A percentile compares a stretch with the other conserved stretches of the same genome.
These are phyloP conservation scores for Herpetospermum pedunculosum DNA, from an alignment of 306 rosid species.

Conservation along the genomic window DNA sequence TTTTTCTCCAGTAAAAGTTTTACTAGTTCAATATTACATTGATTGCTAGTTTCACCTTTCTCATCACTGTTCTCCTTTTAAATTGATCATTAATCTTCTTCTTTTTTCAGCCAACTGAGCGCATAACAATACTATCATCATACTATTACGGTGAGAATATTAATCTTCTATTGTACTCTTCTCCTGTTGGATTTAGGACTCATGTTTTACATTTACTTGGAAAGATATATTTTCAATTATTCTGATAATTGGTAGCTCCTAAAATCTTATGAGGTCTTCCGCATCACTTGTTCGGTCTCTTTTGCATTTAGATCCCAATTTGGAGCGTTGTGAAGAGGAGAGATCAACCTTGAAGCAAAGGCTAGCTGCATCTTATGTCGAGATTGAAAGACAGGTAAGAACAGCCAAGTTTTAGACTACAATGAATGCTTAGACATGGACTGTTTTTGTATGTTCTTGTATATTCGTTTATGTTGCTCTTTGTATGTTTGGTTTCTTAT, in stretches of 20 bases:
- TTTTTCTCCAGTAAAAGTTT: not conserved
- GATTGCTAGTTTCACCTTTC: not conserved
- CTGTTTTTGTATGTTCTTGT: not conserved
- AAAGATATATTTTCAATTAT: not conserved
- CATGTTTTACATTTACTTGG: not conserved
- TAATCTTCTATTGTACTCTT: not conserved
- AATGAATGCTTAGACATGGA: not conserved
- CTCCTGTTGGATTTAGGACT: not conserved
- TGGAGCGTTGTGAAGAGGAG: conserved; percentile 59
- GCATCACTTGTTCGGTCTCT: not conserved
- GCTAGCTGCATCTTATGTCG: conserved; percentile 60
- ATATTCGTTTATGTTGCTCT: not conserved
- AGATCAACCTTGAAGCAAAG: conserved; percentile 54
- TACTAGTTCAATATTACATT: not conserved
- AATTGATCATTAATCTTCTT: not conserved
- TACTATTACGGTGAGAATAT: conserved; percentile 74
- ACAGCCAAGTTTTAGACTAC: not conserved
- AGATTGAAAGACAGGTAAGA: conserved; percentile 73
- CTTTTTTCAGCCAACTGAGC: conserved; percentile 65
- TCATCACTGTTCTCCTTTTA: not conserved
- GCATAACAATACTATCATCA: conserved; percentile 73
- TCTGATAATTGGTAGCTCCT: not conserved
- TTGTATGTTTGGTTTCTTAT: not conserved
- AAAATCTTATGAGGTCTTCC: not conserved
- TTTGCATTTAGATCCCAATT: conserved; percentile 44